These are phyloP conservation scores for Sugiyamaella sp. DNA, from an alignment of 1,139 yeast genomes.

Conservation along the genomic window DNA sequence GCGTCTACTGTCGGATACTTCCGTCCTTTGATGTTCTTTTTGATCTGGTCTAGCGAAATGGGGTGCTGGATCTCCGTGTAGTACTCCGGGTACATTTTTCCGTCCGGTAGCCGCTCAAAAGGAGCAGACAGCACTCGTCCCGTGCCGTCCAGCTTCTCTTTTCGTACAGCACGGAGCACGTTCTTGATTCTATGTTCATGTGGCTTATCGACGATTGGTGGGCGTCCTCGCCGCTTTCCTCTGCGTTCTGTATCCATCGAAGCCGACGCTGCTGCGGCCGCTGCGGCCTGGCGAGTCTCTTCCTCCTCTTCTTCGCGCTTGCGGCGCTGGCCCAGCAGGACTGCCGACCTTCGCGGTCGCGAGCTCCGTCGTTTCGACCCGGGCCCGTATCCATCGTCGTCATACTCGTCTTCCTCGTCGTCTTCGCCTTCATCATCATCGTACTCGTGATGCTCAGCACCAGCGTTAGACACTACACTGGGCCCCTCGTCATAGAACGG, in stretches of 20 bases:
- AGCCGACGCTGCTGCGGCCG: slow-evolving; percentile 21
- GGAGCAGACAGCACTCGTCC: slow-evolving; percentile 55
- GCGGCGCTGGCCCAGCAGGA: slow-evolving; percentile 34
- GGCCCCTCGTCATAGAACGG: slow-evolving; percentile 38
- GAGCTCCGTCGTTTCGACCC: slow-evolving; percentile 31
- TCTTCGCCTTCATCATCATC: slow-evolving; percentile 37
- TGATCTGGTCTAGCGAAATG: slow-evolving; percentile 77
- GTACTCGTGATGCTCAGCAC: slow-evolving; percentile 32
- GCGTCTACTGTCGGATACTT: slow-evolving; percentile 75
- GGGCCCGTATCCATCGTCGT: slow-evolving; percentile 42
- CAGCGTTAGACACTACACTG: slow-evolving; percentile 36
- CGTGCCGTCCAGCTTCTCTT: slow-evolving; percentile 60
- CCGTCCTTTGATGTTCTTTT: slow-evolving; percentile 83
- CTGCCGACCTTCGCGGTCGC: slow-evolving; percentile 33
- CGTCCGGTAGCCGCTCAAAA: slow-evolving; percentile 85
- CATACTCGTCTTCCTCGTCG: slow-evolving; percentile 48
- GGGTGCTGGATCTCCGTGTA: slow-evolving; percentile 68
- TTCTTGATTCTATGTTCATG: slow-evolving; percentile 90
- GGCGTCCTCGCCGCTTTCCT: slow-evolving; percentile 85
- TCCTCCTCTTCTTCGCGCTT: slow-evolving; percentile 34
- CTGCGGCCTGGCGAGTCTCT: slow-evolving; percentile 29
- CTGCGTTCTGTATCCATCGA: slow-evolving; percentile 47
- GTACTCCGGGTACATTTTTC: slow-evolving; percentile 65
- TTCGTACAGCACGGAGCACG: slow-evolving; percentile 77
- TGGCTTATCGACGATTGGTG: slow-evolving; percentile 94